Percentiles rank a stretch among this genome's conserved stretches.
Conservation (phyloP, 2,329 filamentous ascomycete species). For the Ampelomyces quisqualis region DNA sequence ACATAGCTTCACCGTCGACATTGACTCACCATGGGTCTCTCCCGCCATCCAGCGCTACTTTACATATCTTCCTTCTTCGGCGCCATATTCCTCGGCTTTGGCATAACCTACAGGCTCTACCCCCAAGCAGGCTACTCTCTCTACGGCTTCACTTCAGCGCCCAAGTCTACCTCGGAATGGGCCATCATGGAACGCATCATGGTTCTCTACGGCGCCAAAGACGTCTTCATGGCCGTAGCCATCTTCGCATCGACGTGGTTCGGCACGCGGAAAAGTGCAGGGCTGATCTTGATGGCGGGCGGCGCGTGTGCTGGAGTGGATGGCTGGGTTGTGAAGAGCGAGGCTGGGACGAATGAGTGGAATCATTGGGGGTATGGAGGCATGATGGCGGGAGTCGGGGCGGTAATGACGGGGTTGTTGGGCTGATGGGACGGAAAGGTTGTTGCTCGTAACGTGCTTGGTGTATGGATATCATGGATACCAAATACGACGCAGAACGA, state of each 20-base stretch:
- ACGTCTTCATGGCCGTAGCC: conserved; percentile 53
- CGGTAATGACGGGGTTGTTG: conserved; percentile 35
- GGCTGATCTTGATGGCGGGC: conserved; percentile 47
- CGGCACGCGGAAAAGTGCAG: conserved; percentile 46
- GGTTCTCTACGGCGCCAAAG: conserved; percentile 51
- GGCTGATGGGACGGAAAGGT: conserved; percentile 4
- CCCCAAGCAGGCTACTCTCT: conserved; percentile 41
- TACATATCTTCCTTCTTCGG: conserved; percentile 25
- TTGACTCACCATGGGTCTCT: conserved; percentile 9
- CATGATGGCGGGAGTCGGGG: conserved; percentile 42
- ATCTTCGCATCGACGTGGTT: conserved; percentile 43
- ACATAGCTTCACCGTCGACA: neutral
- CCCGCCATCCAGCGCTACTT: conserved; percentile 11
- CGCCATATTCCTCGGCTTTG: conserved; percentile 40
- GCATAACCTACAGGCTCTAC: conserved; percentile 45
- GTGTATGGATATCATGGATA: too few relatives aligned
- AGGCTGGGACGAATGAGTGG: conserved; percentile 48
- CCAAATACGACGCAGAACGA: too few relatives aligned
- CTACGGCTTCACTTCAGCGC: conserved; percentile 39
- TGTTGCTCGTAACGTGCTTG: too few relatives aligned
- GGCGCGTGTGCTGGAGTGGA: conserved; percentile 50
- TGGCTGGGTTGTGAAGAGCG: conserved; percentile 44
- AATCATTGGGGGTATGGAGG: conserved; percentile 52
- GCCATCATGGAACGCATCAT: conserved; percentile 50
- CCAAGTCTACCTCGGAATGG: conserved; percentile 32